Evolutionary conservation across 768 basidiomycete genomes (phyloP), one percentile per base, ranked within the genome.

Genomic region (Tricholomella constricta): DNA sequence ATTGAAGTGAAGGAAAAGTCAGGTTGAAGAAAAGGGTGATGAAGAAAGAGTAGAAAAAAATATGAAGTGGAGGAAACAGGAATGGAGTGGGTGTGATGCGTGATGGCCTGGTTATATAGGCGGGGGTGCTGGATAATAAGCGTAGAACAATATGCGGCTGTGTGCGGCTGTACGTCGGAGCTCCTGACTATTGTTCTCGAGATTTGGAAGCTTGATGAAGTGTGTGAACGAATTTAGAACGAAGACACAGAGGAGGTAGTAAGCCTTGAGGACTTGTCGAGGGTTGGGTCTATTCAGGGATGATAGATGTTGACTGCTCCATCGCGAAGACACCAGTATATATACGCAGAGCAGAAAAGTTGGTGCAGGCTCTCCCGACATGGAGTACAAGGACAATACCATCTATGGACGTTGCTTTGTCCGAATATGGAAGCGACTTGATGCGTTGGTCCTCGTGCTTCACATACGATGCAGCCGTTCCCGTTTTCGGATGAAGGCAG

Each of bases 341-440:
- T 72, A 72, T 71, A 69, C 60, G 38, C 34, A 49, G 49, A 32
- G 45, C 37, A 32, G 51, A 38, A 38, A 20, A 25, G 36, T 37
- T 25, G 37, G 48, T 43, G 26, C 23, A 42, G n/a, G n/a, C n/a
- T n/a, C n/a, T n/a, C 41, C 48, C 43, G 48, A 38, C 48, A 43
- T 54, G 46, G 56, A 55, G 56, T 62, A 73, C 69, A 73, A 73
- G 67, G 65, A 41, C 62, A 59, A 45, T 48, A 45, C 71, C 67
- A 48, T 31, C 51, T 69, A 59, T 54, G 64, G 70, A 45, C 25
- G 54, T 65, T 58, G 38, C 69, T 58, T 72, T 72, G 68, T 71
- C 69, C 63, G 40, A 4, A 48, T 62, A 52, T 42, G 48, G 58
- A 8, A 48, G 25, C 15, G 15, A 14, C 52, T 17, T 38, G 49